Base-by-base conservation (phyloP, 805 yeast species). In the Tetrapisispora namnaoensis region DNA sequence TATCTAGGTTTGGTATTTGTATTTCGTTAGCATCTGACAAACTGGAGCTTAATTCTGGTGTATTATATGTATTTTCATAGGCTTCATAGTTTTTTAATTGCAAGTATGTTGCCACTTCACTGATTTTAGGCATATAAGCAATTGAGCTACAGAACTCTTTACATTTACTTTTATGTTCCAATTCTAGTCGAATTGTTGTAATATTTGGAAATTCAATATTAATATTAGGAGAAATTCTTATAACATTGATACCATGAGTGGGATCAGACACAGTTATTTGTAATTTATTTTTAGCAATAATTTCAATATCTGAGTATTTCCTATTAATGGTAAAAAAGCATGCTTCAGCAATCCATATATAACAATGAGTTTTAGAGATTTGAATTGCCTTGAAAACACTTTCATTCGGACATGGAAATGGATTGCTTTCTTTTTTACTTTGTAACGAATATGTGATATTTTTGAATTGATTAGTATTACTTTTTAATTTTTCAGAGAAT, bases 91-190 rank as follows among this genome's bases (percentile, higher is more conserved):
- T 54, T 14, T 55, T 49, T 4, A 66, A 52, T 2, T 56, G 47
- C 22, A 68, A 61, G 37, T 53, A 63, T 2, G 58, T 55, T 42
- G 60, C 49, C 1, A 56, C 65, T 40, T 66, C 67, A 45, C 72
- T 69, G 1, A 68, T 55, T 49, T 66, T 68, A 27, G 62, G 56
- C 9, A 54, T 24, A 38, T 35, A 48, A 2, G 45, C 50, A 7
- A 20, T 32, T 22, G 11, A n/a, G 20, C 39, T 35, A 24, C 8
- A 34, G 11, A 28, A 39, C 11, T 39, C 32, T 10, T n/a, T 21
- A 1, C 14, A 32, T 5, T n/a, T n/a, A 24, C 4, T 16, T 22
- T 32, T 22, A 3, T 47, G 43, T 10, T 39, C 34, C 13, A 48
- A 43, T 17, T 53, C 49, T 4, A 57, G 20, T 17, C 48, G 50